Base-by-base conservation (phyloP, 371 early-diverging fungal genomes). In the Funneliformis caledonium region DNA sequence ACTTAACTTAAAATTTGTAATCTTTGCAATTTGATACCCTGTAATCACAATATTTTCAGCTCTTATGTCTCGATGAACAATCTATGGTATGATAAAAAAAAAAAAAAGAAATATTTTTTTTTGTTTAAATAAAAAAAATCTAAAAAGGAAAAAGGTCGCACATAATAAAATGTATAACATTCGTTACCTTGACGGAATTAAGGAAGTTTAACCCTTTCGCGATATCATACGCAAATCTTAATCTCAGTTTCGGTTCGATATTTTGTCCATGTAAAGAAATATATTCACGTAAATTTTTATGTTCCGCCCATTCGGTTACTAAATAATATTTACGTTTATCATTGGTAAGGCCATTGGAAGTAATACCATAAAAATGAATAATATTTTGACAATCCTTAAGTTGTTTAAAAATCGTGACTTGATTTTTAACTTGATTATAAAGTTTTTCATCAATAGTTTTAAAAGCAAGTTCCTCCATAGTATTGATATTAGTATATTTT, bases 291-390 rank as follows among this genome's bases (percentile, higher is more conserved):
- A 76, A 76, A 47, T 26, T 64, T 22, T 47, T 47, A 64, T 31
- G 14, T 42, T 76, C 77, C 8, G 64, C 42, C 77, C 77, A 76
- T 76, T 64, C 77, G 5, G 45, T 76, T 26, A 68, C 67, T 11
- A 78, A 43, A 50, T 65, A 69, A 12, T 43, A 5, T 31, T n/a
- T 43, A 16, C 16, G 12, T 45, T 42, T 45, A 42, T 42, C 60
- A 14, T 59, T 26, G 2, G 60, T 12, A 4, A 79, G 19, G 31
- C 80, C 37, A 37, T 37, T 37, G n/a, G 5, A 16, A 11, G 37
- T 45, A 50, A 7, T 22, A 56, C 61, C 70, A 56, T 56, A 68
- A 45, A 79, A 79, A 5, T 33, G 43, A 45, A 50, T 56, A 3
- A 79, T 43, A 42, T 70, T 22, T 43, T 33, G 33, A 10, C 26